phyloP scores from a whole-genome alignment of 768 basidiomycete genomes.

The Lactifluus echinatus region DNA sequence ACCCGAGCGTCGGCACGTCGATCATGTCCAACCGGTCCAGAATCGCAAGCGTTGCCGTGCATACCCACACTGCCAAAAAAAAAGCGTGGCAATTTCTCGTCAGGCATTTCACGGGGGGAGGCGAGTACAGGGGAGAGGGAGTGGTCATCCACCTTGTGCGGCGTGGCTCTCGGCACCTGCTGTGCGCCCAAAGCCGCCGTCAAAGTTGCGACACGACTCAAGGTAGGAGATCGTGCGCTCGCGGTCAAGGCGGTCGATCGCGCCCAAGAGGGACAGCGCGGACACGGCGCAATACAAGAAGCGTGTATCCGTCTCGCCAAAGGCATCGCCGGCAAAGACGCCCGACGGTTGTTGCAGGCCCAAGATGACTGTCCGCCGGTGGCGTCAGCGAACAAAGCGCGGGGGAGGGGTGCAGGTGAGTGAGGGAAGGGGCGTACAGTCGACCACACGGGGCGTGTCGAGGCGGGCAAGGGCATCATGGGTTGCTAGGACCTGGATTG shows the following conservation, averaged over 20 bases:
- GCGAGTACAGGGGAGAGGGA: background rate
- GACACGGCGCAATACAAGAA: conserved; percentile 85
- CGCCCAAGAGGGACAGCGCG: conserved; percentile 73
- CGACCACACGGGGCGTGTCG: no score
- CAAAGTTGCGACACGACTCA: conserved; percentile 77
- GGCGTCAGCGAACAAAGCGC: no score
- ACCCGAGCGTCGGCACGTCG: conserved; percentile 70
- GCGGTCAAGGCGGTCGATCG: conserved; percentile 56
- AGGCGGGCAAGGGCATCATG: no score
- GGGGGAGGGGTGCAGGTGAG: no score
- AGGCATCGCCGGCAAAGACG: conserved; percentile 81
- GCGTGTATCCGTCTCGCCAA: conserved; percentile 89
- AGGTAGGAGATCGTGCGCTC: conserved; percentile 69
- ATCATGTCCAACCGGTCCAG: conserved; percentile 74
- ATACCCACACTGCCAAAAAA: conserved; percentile 37
- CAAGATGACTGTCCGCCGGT: conserved; percentile 56
- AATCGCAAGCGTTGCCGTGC: conserved; percentile 80
- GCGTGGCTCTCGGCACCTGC: conserved; percentile 91
- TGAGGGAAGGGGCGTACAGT: no score
- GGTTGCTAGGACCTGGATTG: no score
- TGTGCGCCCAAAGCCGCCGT: conserved; percentile 84
- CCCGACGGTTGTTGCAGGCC: conserved; percentile 82
- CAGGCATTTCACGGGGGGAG: no score
- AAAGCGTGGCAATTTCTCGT: no score
- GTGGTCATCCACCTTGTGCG: conserved; percentile 62